Evolutionary conservation across 331 rosid species (phyloP).

Genomic region (Cydonia oblonga): DNA sequence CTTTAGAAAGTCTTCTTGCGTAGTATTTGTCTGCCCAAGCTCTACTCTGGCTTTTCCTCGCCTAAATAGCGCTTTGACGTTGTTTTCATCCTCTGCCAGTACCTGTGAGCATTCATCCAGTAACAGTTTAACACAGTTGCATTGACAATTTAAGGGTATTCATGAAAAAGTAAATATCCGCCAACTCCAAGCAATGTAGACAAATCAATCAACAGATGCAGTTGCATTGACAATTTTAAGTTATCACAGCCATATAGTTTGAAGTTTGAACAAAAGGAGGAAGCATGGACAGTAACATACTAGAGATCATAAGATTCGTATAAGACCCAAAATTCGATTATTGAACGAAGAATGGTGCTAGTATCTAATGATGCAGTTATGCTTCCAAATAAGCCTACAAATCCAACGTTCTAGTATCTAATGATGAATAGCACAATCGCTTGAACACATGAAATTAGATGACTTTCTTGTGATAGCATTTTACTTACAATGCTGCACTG

Average conservation of each 20-base stretch:
- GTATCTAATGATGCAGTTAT: background rate
- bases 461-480: background rate
- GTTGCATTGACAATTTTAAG: too few relatives aligned
- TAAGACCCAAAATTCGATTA: background rate
- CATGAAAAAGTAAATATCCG: too few relatives aligned
- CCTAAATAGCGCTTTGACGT: conserved; percentile 73
- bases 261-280: background rate
- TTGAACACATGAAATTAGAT: background rate
- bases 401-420: background rate
- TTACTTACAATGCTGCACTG: conserved; percentile 70
- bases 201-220: too few relatives aligned
- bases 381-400: background rate
- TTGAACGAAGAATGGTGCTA: background rate
- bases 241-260: too few relatives aligned
- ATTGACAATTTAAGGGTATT: too few relatives aligned
- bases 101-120: conserved; percentile 33
- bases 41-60: conserved; percentile 80
- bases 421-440: background rate
- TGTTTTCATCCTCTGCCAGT: conserved; percentile 70
- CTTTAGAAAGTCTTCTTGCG: conserved; percentile 65
- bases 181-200: too few relatives aligned
- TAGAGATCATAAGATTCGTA: background rate
- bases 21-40: conserved; percentile 87
- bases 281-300: background rate
- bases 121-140: background rate